Evolutionary conservation across 768 basidiomycete species (phyloP).

Genomic region (Cyclocybe cylindracea): DNA sequence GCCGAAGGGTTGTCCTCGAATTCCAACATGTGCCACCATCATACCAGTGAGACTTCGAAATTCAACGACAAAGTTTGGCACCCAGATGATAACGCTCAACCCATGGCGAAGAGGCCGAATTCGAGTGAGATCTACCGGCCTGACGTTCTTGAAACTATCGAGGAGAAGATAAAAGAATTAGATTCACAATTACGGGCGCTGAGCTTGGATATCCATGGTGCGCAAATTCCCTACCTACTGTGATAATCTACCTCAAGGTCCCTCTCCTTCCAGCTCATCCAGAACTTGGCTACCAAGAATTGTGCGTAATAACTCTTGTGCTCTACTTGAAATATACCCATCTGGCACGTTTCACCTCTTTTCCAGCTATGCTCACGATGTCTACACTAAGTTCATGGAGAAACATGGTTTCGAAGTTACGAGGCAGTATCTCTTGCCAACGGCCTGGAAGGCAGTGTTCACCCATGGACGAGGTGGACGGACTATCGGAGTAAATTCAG

Average conservation of each 20-base stretch:
- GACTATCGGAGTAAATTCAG: constrained; percentile 79
- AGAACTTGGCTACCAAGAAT: constrained; percentile 69
- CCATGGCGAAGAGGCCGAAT: neutral
- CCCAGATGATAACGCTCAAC: constrained; percentile 34
- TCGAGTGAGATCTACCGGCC: constrained; percentile 46
- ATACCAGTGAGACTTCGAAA: constrained; percentile 10
- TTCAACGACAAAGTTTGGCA: constrained; percentile 38
- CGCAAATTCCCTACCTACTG: constrained; percentile 9
- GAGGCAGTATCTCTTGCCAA: constrained; percentile 61
- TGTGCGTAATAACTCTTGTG: constrained; percentile 36
- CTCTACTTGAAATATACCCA: too few relatives aligned
- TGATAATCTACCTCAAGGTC: neutral
- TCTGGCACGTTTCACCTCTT: too few relatives aligned
- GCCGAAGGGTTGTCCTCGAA: too few relatives aligned
- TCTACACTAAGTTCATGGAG: constrained; percentile 65
- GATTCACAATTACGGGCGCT: constrained; percentile 55
- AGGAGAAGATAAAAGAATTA: constrained; percentile 51
- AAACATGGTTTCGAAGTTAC: constrained; percentile 66
- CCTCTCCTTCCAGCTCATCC: constrained; percentile 53
- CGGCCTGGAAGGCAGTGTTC: constrained; percentile 76
- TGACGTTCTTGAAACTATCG: constrained; percentile 64
- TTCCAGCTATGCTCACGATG: constrained; percentile 68
- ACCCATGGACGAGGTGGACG: constrained; percentile 65
- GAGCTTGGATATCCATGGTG: constrained; percentile 78
- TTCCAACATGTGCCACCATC: constrained; percentile 22